Evolutionary conservation across 2,329 filamentous ascomycete genomes (phyloP).

Genomic region (Raffaelea arxii): DNA sequence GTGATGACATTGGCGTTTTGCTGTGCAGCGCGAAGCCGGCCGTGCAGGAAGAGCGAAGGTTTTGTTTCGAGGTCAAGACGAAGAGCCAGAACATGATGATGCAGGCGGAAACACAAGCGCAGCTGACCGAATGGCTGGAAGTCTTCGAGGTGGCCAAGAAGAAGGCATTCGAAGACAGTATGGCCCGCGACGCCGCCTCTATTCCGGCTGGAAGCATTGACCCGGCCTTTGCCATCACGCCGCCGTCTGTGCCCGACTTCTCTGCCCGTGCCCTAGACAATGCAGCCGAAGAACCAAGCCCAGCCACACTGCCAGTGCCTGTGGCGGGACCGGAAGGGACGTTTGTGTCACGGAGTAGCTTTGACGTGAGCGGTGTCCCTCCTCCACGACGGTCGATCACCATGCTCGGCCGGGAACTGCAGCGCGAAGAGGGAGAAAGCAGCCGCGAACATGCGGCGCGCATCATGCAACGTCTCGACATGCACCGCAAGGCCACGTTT

Average conservation of each 20-base stretch:
- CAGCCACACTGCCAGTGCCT: constrained; percentile 55
- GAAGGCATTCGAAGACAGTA: constrained; percentile 70
- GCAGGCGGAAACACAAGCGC: constrained; percentile 83
- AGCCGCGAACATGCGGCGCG: constrained; percentile 73
- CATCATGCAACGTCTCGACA: constrained; percentile 86
- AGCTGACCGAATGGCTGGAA: constrained; percentile 90
- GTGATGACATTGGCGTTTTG: constrained; percentile 89
- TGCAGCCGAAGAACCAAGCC: constrained; percentile 17
- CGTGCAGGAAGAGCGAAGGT: constrained; percentile 83
- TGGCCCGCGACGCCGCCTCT: constrained; percentile 37
- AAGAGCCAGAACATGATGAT: constrained; percentile 84
- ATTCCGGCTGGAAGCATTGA: constrained; percentile 41
- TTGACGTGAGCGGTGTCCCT: constrained; percentile 49
- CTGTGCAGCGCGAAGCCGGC: constrained; percentile 89
- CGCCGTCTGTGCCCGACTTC: constrained; percentile 81
- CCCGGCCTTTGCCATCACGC: constrained; percentile 85
- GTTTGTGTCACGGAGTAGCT: constrained; percentile 57
- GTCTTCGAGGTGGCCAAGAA: constrained; percentile 92
- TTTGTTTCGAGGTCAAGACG: constrained; percentile 98
- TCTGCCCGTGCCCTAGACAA: constrained; percentile 58
- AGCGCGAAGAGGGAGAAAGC: constrained; percentile 60
- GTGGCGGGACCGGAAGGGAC: constrained; percentile 52
- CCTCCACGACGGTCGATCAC: constrained; percentile 49
- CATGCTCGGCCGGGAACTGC: constrained; percentile 38
- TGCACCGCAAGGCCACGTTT: constrained; percentile 70